phyloP scores from a whole-genome alignment of 768 basidiomycete genomes.

The Russula dissimulans region DNA sequence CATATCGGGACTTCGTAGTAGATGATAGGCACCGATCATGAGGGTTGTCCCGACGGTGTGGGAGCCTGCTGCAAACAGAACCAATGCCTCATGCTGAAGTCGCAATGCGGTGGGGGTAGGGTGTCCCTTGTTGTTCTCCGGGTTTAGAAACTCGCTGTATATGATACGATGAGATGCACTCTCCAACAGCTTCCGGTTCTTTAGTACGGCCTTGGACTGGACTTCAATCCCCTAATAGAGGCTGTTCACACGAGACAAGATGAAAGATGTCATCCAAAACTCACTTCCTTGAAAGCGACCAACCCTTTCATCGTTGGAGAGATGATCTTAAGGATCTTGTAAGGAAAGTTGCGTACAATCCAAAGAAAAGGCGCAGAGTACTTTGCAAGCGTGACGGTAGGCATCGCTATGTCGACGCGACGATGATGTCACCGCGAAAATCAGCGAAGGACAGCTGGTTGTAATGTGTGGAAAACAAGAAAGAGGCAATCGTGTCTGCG shows the following conservation, averaged over 20 bases:
- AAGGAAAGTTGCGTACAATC: not conserved
- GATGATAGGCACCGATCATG: constrained; percentile 1
- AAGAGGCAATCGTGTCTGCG: constrained; percentile 36
- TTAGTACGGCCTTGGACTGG: not conserved
- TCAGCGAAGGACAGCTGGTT: constrained; percentile 27
- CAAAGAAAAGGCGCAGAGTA: not conserved
- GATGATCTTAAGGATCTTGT: not conserved
- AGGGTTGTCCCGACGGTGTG: constrained; percentile 5
- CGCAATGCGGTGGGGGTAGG: not conserved
- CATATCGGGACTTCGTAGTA: not conserved
- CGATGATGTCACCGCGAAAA: constrained; percentile 31
- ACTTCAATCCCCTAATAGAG: not conserved
- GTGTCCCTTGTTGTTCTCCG: not conserved
- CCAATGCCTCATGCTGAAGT: not conserved
- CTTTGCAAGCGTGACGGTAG: constrained; percentile 19
- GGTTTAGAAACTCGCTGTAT: constrained; percentile 4
- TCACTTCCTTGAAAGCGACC: not conserved
- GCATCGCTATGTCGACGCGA: constrained; percentile 27
- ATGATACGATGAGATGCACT: constrained; percentile 7
- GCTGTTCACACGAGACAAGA: not conserved
- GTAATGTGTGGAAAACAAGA: constrained; percentile 31
- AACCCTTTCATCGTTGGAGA: not conserved
- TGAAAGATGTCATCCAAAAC: not conserved
- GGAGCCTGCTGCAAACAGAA: constrained; percentile 3
- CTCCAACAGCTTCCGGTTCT: not conserved